These are phyloP conservation scores for Spatholobus suberectus DNA, from an alignment of 306 rosid genomes.

Conservation along the genomic window DNA sequence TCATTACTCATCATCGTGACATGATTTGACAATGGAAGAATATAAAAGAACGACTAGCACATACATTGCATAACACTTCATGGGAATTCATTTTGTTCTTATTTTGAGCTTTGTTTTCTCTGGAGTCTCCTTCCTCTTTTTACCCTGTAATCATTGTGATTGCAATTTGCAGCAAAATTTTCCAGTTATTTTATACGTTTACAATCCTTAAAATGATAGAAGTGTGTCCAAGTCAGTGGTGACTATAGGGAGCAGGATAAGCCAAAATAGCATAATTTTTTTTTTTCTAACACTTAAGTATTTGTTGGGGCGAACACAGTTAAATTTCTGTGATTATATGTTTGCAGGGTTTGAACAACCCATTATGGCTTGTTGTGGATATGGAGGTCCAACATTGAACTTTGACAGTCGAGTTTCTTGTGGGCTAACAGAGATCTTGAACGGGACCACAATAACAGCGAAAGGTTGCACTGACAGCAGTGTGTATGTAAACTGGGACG, in stretches of 20 bases:
- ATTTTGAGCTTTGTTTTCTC: not conserved
- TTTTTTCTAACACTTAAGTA: not conserved
- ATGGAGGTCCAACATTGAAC: conserved; percentile 82
- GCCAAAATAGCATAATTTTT: not conserved
- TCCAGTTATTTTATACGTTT: too few species aligned
- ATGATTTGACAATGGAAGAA: not conserved
- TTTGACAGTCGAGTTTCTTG: conserved; percentile 59
- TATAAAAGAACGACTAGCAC: not conserved
- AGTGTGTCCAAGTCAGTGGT: not conserved
- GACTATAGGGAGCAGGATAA: not conserved
- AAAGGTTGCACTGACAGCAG: conserved; percentile 64
- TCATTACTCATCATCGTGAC: not conserved
- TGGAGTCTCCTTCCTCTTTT: not conserved
- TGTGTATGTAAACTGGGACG: conserved; percentile 76
- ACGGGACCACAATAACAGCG: conserved; percentile 68
- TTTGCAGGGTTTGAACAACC: conserved; percentile 75
- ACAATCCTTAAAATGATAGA: not conserved
- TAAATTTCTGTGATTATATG: not conserved
- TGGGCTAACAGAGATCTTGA: conserved; percentile 64
- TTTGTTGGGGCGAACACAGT: not conserved
- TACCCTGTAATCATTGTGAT: not conserved
- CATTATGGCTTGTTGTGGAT: conserved; percentile 81
- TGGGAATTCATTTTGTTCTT: not conserved
- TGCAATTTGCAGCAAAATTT: too few species aligned
- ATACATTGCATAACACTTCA: not conserved